Evolutionary conservation across 2,329 filamentous ascomycete species (phyloP).

Genomic region (Paecilomyces dactylethromorphus): DNA sequence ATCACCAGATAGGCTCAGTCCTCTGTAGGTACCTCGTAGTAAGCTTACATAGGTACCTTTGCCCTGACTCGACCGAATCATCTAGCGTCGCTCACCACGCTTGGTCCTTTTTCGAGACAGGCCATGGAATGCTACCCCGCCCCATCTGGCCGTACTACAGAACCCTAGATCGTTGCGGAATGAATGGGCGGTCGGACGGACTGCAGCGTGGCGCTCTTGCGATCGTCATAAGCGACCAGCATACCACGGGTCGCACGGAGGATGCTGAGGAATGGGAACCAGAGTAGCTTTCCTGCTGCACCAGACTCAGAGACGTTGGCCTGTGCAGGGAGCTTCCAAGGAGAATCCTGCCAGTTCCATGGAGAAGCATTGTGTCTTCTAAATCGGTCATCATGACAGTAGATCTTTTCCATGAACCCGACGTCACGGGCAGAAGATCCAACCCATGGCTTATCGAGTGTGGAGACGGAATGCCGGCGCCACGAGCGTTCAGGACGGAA

Average conservation of each 20-base stretch:
- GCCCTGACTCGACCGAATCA: not conserved
- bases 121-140: not conserved
- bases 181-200: not conserved
- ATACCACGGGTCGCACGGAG: not conserved
- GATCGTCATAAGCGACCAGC: not conserved
- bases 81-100: not conserved
- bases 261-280: not conserved
- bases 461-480: not conserved
- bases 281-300: not conserved
- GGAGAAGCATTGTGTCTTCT: not conserved
- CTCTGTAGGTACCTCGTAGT: not conserved
- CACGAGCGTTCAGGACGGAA: not conserved
- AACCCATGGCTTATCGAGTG: not conserved
- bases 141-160: not conserved
- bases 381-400: not conserved
- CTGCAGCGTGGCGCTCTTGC: not conserved
- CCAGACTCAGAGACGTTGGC: not conserved
- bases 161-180: not conserved
- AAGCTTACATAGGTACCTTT: not conserved
- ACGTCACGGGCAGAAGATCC: not conserved
- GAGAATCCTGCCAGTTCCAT: not conserved
- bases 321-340: not conserved
- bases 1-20: not conserved
- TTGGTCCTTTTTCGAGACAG: not conserved
- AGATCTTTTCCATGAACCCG: not conserved